These are phyloP conservation scores for Phoma herbarum DNA, from an alignment of 2,329 filamentous ascomycete species.

Conservation along the genomic window DNA sequence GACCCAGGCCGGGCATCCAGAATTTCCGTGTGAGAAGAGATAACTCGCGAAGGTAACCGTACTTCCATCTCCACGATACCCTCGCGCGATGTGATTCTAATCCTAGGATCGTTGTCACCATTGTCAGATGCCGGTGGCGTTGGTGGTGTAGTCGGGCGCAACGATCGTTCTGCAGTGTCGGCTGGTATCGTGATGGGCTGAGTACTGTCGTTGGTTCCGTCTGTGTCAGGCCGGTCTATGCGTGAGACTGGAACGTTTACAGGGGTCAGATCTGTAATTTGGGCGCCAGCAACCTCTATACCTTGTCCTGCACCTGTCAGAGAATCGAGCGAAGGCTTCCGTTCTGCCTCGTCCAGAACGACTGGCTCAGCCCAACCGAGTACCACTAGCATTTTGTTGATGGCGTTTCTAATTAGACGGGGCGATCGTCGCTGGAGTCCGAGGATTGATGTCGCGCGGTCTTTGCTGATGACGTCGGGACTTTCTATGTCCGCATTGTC, in stretches of 20 bases:
- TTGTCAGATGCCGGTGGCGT: constrained; percentile 40
- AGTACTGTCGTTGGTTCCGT: constrained; percentile 11
- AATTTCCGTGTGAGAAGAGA: constrained; percentile 42
- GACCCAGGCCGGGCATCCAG: constrained; percentile 25
- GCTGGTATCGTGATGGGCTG: constrained; percentile 22
- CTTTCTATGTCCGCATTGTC: constrained; percentile 41
- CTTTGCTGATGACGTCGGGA: constrained; percentile 33
- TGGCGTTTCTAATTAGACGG: constrained; percentile 27
- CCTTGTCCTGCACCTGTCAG: constrained; percentile 17
- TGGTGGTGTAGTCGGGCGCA: constrained; percentile 34
- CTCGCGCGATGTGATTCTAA: constrained; percentile 51
- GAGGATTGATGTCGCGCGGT: constrained; percentile 33
- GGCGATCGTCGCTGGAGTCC: constrained; percentile 38
- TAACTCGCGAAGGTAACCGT: constrained; percentile 44
- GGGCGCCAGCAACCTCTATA: constrained; percentile 31
- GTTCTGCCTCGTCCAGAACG: constrained; percentile 1
- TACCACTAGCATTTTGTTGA: constrained; percentile 35
- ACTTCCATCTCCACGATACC: constrained; percentile 52
- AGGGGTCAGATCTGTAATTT: constrained; percentile 34
- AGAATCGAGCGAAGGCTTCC: constrained; percentile 4
- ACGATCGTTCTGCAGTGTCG: constrained; percentile 20
- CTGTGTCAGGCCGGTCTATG: constrained; percentile 6
- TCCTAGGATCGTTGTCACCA: constrained; percentile 46
- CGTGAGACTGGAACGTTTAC: constrained; percentile 34
- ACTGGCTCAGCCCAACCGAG: constrained; percentile 40